Base-by-base conservation (phyloP, 306 rosid species). In the Fagus crenata region DNA sequence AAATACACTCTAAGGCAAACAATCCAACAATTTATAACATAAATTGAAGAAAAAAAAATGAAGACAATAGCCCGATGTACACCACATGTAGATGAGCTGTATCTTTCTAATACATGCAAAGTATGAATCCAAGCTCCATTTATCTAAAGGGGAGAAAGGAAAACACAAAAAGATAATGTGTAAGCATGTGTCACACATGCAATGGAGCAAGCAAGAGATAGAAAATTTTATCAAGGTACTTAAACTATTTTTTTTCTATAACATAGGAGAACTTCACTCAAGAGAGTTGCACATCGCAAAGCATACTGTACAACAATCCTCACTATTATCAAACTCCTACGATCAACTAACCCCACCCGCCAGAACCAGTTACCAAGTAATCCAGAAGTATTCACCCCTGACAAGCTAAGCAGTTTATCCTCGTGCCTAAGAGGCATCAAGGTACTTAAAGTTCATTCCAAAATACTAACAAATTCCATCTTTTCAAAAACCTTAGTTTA, bases 121-220 rank as follows among this genome's bases (percentile, higher is more conserved):
- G 59, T 59, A 67, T 51, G 76, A 58, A 81, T 75, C 35, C 72
- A 49, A 68, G n/a, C 35, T 59, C 80, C 59, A 49, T 55, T 37
- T 46, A 43, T 42, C 55, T 61, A 15, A 63, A 74, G 49, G 55
- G 74, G 31, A 70, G 64, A 76, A 82, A 11, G 36, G 6, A 72
- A 40, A 60, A 36, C 3, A 32, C 37, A n/a, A 9, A 12, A 33
- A 13, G 68, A 61, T 2, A 33, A 33, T 61, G 18, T 33, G n/a
- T 33, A 33, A 14, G 41, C 68, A 61, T 11, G 68, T 13, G 68
- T 33, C 37, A 32, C 67, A 33, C 22, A 12, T 35, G 69, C 28
- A 13, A 5, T 3, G 6, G n/a, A 14, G 42, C 15, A 12, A 28
- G 15, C 6, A 9, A 8, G 65, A 31, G 31, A n/a, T 4, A 9